phyloP scores from a whole-genome alignment of 192 early-diverging fungal genomes.

The Podila epicladia region DNA sequence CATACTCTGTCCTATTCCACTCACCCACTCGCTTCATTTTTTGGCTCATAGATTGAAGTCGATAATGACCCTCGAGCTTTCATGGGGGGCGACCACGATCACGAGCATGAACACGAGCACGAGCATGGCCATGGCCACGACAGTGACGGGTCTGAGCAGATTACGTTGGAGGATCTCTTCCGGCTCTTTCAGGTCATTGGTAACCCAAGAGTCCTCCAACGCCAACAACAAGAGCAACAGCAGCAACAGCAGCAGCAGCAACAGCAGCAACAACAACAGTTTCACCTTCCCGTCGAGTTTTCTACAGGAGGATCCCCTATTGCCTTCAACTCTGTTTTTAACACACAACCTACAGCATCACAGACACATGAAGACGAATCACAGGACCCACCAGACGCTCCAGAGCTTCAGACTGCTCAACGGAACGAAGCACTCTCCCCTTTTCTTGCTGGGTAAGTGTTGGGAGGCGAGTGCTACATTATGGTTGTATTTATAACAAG shows the following conservation, averaged over 20 bases:
- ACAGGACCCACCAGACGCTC: background rate
- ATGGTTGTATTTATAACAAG: conserved; percentile 4
- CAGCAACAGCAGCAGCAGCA: background rate
- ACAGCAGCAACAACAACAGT: background rate
- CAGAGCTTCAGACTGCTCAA: background rate
- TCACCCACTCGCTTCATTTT: background rate
- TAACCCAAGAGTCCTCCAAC: background rate
- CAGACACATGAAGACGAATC: conserved; percentile 1
- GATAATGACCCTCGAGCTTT: conserved; percentile 39
- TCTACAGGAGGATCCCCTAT: conserved; percentile 4
- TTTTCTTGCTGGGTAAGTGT: background rate
- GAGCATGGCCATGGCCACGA: background rate
- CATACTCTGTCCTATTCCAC: too few species aligned
- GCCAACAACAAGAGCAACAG: conserved; percentile 14
- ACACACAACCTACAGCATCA: background rate
- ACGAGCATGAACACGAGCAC: conserved; percentile 11
- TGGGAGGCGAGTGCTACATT: background rate
- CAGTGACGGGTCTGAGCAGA: conserved; percentile 3
- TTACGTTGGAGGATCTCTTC: conserved; percentile 18
- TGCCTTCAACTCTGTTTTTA: background rate
- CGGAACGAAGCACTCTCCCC: background rate
- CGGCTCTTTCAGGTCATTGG: conserved; percentile 13
- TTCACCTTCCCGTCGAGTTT: conserved; percentile 15
- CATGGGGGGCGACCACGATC: conserved; percentile 7
- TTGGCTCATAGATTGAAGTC: conserved; percentile 23